phyloP scores from a whole-genome alignment of 495 filamentous ascomycete species.

The Rostrohypoxylon terebratum region DNA sequence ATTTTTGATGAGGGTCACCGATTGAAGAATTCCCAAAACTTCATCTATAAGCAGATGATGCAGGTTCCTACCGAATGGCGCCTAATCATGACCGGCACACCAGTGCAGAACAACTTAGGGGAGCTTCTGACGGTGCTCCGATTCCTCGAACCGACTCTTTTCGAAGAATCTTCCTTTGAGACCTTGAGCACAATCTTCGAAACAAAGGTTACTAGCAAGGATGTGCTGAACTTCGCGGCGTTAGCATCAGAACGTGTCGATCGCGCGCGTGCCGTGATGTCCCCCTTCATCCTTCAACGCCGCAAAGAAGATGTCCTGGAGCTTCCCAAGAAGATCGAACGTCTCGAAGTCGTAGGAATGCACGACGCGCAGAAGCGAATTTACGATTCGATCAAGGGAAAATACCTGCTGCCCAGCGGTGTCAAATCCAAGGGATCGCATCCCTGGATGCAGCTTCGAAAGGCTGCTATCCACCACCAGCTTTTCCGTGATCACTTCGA shows the following conservation, averaged over 20 bases:
- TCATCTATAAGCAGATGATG: conserved; percentile 82
- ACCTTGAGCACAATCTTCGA: conserved; percentile 86
- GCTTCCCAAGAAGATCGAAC: conserved; percentile 81
- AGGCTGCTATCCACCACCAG: conserved; percentile 92
- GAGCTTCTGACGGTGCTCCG: conserved; percentile 88
- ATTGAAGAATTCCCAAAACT: conserved; percentile 85
- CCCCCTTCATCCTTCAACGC: conserved; percentile 91
- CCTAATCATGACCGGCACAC: conserved; percentile 90
- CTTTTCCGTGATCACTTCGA: conserved; percentile 84
- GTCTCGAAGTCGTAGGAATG: conserved; percentile 83
- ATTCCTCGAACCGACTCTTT: conserved; percentile 90
- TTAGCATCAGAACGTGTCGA: conserved; percentile 86
- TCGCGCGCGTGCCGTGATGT: conserved; percentile 89
- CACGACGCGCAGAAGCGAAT: conserved; percentile 74
- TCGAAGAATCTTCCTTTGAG: conserved; percentile 74
- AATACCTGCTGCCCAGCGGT: conserved; percentile 48
- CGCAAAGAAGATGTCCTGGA: conserved; percentile 97
- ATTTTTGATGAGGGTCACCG: conserved; percentile 95
- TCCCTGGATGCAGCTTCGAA: conserved; percentile 89
- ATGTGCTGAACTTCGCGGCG: conserved; percentile 77
- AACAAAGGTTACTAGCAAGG: conserved; percentile 85
- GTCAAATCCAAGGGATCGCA: conserved; percentile 64
- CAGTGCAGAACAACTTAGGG: conserved; percentile 94
- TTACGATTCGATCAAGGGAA: conserved; percentile 67
- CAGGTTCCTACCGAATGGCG: conserved; percentile 80